These are phyloP conservation scores for Salix brachista DNA, from an alignment of 345 rosid species.

Conservation along the genomic window DNA sequence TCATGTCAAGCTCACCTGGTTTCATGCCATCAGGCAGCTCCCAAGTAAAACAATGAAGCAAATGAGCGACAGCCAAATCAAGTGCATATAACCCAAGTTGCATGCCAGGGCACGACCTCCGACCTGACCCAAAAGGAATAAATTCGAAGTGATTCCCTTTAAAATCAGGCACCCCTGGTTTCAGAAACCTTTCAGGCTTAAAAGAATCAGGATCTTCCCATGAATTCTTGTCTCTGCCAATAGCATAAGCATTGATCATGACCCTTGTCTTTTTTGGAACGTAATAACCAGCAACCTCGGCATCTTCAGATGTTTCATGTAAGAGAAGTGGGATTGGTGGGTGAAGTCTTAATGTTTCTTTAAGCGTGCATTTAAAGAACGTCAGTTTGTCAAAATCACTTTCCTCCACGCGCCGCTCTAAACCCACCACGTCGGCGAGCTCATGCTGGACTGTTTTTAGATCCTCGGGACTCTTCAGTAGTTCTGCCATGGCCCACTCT, in stretches of 20 bases:
- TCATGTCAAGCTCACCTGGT: constrained; percentile 78
- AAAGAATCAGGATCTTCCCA: constrained; percentile 79
- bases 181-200: constrained; percentile 67
- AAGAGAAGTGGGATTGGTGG: constrained; percentile 95
- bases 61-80: constrained; percentile 63
- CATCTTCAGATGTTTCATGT: constrained; percentile 73
- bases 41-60: constrained; percentile 78
- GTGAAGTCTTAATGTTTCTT: constrained; percentile 82
- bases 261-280: constrained; percentile 65
- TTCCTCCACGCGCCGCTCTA: constrained; percentile 70
- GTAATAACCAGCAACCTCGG: constrained; percentile 52
- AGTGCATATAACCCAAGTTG: constrained; percentile 79
- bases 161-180: constrained; percentile 60
- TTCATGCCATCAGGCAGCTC: constrained; percentile 86
- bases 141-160: constrained; percentile 78
- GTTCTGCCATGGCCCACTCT: constrained; percentile 84
- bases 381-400: constrained; percentile 60
- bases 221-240: constrained; percentile 60
- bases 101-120: constrained; percentile 94
- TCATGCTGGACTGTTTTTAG: constrained; percentile 64
- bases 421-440: constrained; percentile 68
- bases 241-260: constrained; percentile 76
- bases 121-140: constrained; percentile 85
- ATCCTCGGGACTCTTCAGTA: constrained; percentile 65
- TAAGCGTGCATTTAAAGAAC: constrained; percentile 55